Percentiles rank a stretch among this genome's conserved stretches.
phyloP scores from a whole-genome alignment of 31 red algal genomes.

The Odonthalia washingtoniensis region DNA sequence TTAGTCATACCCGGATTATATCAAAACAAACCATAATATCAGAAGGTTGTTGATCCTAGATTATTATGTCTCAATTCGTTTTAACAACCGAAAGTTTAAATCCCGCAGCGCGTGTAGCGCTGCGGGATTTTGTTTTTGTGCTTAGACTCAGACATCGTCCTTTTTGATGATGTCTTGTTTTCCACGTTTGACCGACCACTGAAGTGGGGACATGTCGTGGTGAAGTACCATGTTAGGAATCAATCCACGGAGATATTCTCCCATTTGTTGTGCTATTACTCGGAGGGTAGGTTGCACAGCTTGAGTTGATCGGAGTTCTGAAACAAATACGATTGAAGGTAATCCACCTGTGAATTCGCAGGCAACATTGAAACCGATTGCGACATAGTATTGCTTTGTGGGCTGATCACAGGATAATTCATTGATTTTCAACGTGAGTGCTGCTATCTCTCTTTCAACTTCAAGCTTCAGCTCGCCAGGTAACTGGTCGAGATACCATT shows the following conservation, averaged over 20 bases:
- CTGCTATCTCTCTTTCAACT: neutral
- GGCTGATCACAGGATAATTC: neutral
- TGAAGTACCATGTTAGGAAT: no score
- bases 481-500: constrained; percentile 13
- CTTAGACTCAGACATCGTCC: no score
- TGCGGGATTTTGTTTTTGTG: no score
- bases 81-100: no score
- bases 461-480: constrained; percentile 2
- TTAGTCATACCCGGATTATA: no score
- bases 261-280: constrained; percentile 7
- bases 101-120: no score
- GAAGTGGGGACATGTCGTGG: no score
- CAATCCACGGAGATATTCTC: neutral
- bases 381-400: constrained; percentile 16
- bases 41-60: no score
- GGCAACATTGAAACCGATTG: neutral
- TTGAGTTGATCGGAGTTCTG: constrained; percentile 3
- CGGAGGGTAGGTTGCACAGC: constrained; percentile 6
- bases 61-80: no score
- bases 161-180: no score
- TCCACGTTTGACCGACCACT: no score
- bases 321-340: constrained; percentile 3
- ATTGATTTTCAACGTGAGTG: neutral
- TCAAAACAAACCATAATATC: no score
- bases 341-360: neutral